Conservation (phyloP, 2,329 filamentous ascomycete genomes). For the Elsinoe australis region DNA sequence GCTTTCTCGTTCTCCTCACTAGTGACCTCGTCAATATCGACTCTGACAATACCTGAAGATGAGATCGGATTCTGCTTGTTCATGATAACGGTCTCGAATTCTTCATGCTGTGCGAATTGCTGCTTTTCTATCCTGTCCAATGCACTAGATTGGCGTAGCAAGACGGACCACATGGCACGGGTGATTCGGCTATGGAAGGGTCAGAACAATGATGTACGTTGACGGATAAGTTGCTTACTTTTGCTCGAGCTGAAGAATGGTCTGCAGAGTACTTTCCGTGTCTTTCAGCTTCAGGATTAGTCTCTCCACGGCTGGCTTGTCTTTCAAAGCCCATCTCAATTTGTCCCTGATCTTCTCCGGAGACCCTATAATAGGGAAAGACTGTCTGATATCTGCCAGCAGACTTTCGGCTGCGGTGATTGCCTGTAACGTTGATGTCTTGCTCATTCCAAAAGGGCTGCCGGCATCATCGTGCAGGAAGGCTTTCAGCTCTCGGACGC, state of each 20-base stretch:
- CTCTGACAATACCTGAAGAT: background rate
- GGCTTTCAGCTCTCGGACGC: background rate
- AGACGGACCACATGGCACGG: background rate
- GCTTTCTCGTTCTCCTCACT: background rate
- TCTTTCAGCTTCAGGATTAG: background rate
- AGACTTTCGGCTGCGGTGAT: background rate
- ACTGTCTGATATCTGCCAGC: background rate
- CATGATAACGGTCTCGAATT: background rate
- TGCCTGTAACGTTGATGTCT: background rate
- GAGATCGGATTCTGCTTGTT: background rate
- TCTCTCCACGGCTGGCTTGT: background rate
- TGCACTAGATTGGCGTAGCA: background rate
- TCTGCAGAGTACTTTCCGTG: background rate
- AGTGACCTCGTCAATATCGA: background rate
- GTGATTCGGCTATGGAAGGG: background rate
- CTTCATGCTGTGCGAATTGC: background rate
- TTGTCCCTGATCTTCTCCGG: background rate
- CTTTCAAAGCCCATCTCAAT: background rate
- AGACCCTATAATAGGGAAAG: background rate
- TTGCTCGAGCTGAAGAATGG: background rate
- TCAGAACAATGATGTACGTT: no score
- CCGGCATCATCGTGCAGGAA: background rate
- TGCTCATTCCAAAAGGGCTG: background rate
- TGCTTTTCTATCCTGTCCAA: background rate
- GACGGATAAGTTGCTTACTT: no score